Conservation (phyloP, 306 rosid species). For the Dicorynia guianensis region DNA sequence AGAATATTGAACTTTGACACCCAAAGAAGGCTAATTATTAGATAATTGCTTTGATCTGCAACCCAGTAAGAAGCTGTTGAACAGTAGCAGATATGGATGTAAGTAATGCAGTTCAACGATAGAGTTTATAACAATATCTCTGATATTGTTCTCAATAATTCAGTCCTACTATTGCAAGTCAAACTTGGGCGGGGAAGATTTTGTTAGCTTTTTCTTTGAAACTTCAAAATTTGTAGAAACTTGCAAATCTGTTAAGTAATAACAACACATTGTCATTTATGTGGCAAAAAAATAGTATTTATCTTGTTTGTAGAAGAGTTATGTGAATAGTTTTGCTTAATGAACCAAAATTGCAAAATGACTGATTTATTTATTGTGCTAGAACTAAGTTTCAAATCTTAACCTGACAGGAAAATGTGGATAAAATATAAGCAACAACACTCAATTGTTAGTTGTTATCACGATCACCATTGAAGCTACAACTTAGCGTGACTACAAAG, state of each 20-base stretch:
- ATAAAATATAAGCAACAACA: constrained; percentile 16
- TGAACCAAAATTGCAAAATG: not conserved
- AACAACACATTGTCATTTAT: constrained; percentile 9
- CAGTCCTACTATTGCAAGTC: not conserved
- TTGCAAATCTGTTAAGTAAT: not conserved
- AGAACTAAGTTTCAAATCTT: constrained; percentile 21
- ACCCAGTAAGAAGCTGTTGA: not conserved
- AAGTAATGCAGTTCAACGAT: no score
- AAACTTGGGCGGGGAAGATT: not conserved
- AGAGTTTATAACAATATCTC: no score
- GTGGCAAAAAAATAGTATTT: not conserved
- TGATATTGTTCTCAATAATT: no score
- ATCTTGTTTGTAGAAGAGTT: not conserved
- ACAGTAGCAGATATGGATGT: no score
- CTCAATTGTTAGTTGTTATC: not conserved
- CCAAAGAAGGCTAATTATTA: constrained; percentile 2
- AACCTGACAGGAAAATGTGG: not conserved
- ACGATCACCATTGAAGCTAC: constrained; percentile 16
- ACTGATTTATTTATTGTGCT: not conserved
- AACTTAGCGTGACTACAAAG: not conserved
- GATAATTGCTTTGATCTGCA: constrained; percentile 11
- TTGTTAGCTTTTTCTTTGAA: not conserved
- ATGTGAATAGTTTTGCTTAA: not conserved
- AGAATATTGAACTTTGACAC: not conserved
- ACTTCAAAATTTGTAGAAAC: not conserved